These are phyloP conservation scores for Pythium aphanidermatum DNA, from an alignment of 352 stramenopile genomes.

Conservation along the genomic window DNA sequence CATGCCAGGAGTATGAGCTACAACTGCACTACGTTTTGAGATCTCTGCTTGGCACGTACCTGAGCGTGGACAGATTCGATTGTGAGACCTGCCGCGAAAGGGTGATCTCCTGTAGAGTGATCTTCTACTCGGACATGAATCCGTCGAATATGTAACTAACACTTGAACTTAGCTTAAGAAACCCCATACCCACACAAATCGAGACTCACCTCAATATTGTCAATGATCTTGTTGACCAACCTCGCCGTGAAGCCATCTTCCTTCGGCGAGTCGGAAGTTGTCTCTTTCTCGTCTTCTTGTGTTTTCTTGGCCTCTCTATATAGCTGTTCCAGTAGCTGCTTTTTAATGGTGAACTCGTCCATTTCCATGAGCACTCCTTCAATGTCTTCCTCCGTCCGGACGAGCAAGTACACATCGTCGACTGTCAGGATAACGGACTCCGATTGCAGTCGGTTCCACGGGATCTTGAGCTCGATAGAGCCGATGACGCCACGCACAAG, in stretches of 20 bases:
- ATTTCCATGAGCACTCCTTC: conserved; percentile 67
- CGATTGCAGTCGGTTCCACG: conserved; percentile 84
- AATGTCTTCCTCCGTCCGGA: conserved; percentile 76
- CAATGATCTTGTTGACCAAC: conserved; percentile 85
- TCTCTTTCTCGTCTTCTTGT: conserved; percentile 29
- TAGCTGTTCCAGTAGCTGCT: conserved; percentile 75
- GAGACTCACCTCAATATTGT: conserved; percentile 71
- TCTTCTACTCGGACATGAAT: conserved; percentile 85
- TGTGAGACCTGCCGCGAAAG: conserved; percentile 75
- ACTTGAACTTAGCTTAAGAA: background rate
- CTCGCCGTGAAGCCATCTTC: conserved; percentile 73
- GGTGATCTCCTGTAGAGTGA: conserved; percentile 65
- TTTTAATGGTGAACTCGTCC: conserved; percentile 81
- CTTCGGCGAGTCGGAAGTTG: conserved; percentile 11
- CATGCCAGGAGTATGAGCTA: too few relatives aligned
- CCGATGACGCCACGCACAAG: conserved; percentile 76
- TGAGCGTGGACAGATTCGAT: conserved; percentile 79
- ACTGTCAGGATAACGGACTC: conserved; percentile 85
- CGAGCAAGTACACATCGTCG: conserved; percentile 80
- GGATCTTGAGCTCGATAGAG: conserved; percentile 87
- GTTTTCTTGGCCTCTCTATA: conserved; percentile 66
- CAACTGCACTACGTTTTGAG: too few relatives aligned
- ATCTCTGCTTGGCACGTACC: conserved; percentile 25
- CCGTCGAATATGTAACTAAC: conserved; percentile 72
- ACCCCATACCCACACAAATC: background rate